Evolutionary conservation across 164 flowering plant species (phyloP).

Genomic region (Santalum album): DNA sequence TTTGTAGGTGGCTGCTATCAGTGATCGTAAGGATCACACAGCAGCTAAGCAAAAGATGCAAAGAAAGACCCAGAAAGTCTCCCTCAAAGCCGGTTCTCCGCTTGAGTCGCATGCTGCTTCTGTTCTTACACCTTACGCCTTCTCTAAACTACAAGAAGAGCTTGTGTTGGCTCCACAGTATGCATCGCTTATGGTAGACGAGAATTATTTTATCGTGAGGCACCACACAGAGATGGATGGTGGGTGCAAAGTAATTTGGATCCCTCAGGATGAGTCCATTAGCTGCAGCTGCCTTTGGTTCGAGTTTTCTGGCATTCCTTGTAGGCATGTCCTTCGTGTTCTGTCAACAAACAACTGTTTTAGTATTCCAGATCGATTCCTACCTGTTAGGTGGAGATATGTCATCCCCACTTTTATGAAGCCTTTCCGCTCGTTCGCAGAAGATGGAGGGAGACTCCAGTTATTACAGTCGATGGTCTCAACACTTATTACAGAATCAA

Average conservation of each 20-base stretch:
- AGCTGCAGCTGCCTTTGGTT: constrained; percentile 64
- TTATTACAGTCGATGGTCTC: constrained; percentile 56
- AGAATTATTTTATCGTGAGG: constrained; percentile 52
- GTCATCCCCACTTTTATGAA: constrained; percentile 21
- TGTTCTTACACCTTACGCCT: constrained; percentile 73
- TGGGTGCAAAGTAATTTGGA: constrained; percentile 62
- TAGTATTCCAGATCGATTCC: constrained; percentile 64
- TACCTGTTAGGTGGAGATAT: constrained; percentile 58
- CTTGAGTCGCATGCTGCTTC: constrained; percentile 75
- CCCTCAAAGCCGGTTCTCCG: constrained; percentile 73
- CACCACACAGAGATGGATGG: constrained; percentile 68
- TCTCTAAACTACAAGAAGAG: constrained; percentile 64
- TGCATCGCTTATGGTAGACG: constrained; percentile 57
- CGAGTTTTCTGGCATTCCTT: constrained; percentile 71
- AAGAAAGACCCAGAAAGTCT: constrained; percentile 36
- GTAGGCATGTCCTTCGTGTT: constrained; percentile 72
- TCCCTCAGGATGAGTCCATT: constrained; percentile 43
- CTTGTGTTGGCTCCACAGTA: constrained; percentile 70
- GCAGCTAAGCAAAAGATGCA: constrained; percentile 50
- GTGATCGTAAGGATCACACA: constrained; percentile 40
- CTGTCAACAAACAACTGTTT: constrained; percentile 72
- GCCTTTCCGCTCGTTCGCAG: constrained; percentile 15
- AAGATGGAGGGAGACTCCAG: constrained; percentile 37
- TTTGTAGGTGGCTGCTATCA: constrained; percentile 45
- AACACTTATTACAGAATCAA: constrained; percentile 50